phyloP scores from a whole-genome alignment of 495 filamentous ascomycete genomes.

The Opeltia flavorubescens region DNA sequence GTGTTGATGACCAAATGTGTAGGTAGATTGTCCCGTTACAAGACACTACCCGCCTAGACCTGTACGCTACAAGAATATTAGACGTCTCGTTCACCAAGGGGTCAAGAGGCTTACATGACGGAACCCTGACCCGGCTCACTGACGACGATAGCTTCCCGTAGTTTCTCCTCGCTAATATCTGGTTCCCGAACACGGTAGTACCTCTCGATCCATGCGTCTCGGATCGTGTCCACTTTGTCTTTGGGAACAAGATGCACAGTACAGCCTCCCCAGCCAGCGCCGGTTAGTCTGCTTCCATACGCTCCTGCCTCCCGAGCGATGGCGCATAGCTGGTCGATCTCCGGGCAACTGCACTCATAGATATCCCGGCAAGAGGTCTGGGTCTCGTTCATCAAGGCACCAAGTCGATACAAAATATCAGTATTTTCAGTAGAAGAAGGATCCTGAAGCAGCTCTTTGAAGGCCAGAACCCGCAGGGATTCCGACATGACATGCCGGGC shows the following conservation, averaged over 20 bases:
- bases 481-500: constrained; percentile 84
- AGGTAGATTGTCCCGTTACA: too few relatives aligned
- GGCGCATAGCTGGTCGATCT: constrained; percentile 74
- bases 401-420: constrained; percentile 50
- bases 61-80: not conserved
- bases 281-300: constrained; percentile 78
- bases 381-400: constrained; percentile 77
- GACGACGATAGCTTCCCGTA: constrained; percentile 71
- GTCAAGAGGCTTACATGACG: constrained; percentile 11
- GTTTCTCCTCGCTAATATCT: constrained; percentile 55
- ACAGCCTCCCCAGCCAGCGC: constrained; percentile 95
- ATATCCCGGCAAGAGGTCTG: constrained; percentile 70
- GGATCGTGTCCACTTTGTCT: constrained; percentile 71
- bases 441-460: constrained; percentile 51
- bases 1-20: too few relatives aligned
- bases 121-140: constrained; percentile 65
- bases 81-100: not conserved
- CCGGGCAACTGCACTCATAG: constrained; percentile 82
- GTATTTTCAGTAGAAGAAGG: constrained; percentile 22
- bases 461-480: constrained; percentile 71
- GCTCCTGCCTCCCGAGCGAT: constrained; percentile 66
- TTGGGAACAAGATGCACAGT: constrained; percentile 83
- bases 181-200: constrained; percentile 69
- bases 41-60: too few relatives aligned
- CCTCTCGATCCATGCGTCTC: constrained; percentile 56